Evolutionary conservation across 805 yeast genomes (phyloP), one percentile per base, ranked within the genome.

Genomic region (Zygoascus biomembranicola): DNA sequence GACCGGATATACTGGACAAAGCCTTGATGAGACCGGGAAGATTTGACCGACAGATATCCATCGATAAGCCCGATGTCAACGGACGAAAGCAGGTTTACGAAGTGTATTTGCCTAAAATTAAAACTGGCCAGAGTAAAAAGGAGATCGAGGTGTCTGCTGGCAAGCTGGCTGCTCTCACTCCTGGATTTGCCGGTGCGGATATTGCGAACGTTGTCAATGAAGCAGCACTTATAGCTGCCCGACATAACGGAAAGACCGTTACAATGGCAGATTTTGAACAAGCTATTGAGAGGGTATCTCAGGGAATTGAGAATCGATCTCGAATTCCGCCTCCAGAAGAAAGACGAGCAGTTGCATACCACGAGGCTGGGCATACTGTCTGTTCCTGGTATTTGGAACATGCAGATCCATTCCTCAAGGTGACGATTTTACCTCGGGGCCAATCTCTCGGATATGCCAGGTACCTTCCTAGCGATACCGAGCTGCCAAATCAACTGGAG

Each of bases 161-260:
- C 43, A 81, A 90, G 64, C 77, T 94, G 57, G 92, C 97, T 8
- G 97, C 98, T 0, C 76, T 95, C 64, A 94, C 99, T 0, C 98
- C 99, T 1, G 99, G 99, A 0, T 94, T 94, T 65, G 85, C 96
- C 0, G 99, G 99, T 66, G 99, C 99, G 18, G 99, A 94, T 67
- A 90, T 94, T 65, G 95, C 98, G 48, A 94, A 94, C 73, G 90
- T 87, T 60, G 90, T 95, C 69, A 94, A 94, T 65, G 99, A 94
- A 72, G 96, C 97, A 41, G 99, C 99, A 0, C 77, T 94, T 64
- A 90, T 90, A 66, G 99, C 97, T 26, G 99, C 98, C 0, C 81
- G 99, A 67, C 78, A 75, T 53, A 82, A 84, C 63, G 84, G 85
- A 1, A 72, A 77, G 14, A 71, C 76, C 19, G 96, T 94, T 32